Evolutionary conservation across 805 yeast genomes (phyloP), one percentile per base, ranked within the genome.

Genomic region (Saccharomyces eubayanus): DNA sequence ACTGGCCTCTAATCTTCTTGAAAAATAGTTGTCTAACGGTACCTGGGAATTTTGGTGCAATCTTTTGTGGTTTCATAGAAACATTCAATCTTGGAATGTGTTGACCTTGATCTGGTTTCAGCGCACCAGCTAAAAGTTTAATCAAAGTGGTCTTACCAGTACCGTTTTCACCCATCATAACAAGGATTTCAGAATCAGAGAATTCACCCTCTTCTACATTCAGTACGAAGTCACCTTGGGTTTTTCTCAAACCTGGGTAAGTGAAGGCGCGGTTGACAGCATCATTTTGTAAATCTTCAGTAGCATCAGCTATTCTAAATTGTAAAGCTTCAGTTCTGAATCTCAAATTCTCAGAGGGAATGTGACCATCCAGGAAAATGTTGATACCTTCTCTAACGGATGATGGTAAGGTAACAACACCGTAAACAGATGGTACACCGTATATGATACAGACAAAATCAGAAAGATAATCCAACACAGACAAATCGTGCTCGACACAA

Each of bases 141-240:
- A 97, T 92, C 77, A 94, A 85, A 14, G 99, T 94, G 46, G 99
- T 94, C 77, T 94, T 94, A 78, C 99, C 99, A 20, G 99, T 94
- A 77, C 99, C 99, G 73, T 94, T 94, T 76, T 94, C 99, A 71
- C 99, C 99, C 96, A 94, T 92, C 97, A 94, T 89, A 54, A 94
- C 99, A 66, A 94, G 80, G 64, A 94, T 94, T 77, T 94, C 99
- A 46, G 97, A 88, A 72, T 94, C 96, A 53, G 96, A 85, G 75
- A 92, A 94, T 55, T 86, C 91, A 75, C 99, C 99, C 47, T 81
- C 67, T 67, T 88, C 86, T 56, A 94, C 85, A 55, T 74, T 77
- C 70, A 94, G 79, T 68, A 82, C 83, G 87, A 94, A 94, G 73
- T 91, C 97, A 68, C 99, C 99, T 77, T 91, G 92, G 47, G 97